Percentiles rank a stretch among this genome's conserved stretches.
Conservation (phyloP, 75 land plant genomes). For the Cryptomeria japonica region DNA sequence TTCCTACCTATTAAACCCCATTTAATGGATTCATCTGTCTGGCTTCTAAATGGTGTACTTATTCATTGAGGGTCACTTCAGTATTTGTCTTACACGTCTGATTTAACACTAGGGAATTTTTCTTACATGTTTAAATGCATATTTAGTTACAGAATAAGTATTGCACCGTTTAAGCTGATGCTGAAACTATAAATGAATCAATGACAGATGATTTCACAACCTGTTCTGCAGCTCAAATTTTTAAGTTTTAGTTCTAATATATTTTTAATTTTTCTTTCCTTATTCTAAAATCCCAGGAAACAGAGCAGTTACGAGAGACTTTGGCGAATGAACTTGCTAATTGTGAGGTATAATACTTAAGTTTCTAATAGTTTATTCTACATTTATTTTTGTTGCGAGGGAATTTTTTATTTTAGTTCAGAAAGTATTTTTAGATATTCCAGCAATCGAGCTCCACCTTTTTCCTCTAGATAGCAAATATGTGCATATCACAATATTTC, state of each 20-base stretch:
- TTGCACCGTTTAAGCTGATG: neutral
- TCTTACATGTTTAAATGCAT: neutral
- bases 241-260: too few relatives aligned
- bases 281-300: slow-evolving; percentile 42
- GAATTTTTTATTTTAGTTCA: too few relatives aligned
- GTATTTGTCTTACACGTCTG: neutral
- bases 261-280: neutral
- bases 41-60: neutral
- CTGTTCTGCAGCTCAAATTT: too few relatives aligned
- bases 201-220: too few relatives aligned
- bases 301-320: slow-evolving; percentile 52
- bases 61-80: neutral
- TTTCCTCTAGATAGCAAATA: too few relatives aligned
- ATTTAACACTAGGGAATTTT: neutral
- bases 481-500: too few relatives aligned
- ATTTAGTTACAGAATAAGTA: neutral
- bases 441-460: too few relatives aligned
- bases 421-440: too few relatives aligned
- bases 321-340: slow-evolving; percentile 54
- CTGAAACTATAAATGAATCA: neutral
- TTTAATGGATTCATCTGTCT: neutral
- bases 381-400: too few relatives aligned
- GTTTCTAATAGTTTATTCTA: too few relatives aligned
- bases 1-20: neutral
- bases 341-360: slow-evolving; percentile 48